These are phyloP conservation scores for Dicorynia guianensis DNA, from an alignment of 306 rosid species.

Conservation along the genomic window DNA sequence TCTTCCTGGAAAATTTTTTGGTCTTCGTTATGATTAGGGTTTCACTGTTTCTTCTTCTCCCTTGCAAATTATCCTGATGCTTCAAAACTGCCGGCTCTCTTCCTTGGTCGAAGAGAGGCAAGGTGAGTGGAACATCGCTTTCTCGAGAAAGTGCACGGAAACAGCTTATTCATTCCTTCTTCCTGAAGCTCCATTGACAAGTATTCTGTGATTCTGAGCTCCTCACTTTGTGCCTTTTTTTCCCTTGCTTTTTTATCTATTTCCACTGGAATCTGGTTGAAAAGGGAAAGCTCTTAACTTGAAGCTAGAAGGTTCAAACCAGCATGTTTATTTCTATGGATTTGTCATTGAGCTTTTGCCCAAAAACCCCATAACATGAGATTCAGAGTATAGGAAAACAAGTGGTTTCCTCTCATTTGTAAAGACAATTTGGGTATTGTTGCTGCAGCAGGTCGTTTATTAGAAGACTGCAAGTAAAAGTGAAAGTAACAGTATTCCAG, in stretches of 20 bases:
- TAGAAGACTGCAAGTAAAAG: neutral
- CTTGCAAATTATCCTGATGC: neutral
- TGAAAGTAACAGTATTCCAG: slow-evolving; percentile 14
- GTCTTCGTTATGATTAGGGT: slow-evolving; percentile 48
- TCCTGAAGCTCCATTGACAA: slow-evolving; percentile 48
- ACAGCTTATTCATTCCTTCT: slow-evolving; percentile 46
- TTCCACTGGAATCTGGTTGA: slow-evolving; percentile 35
- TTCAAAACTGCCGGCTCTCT: slow-evolving; percentile 42
- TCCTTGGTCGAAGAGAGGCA: slow-evolving; percentile 33
- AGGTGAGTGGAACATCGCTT: neutral
- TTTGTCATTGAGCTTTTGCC: slow-evolving; percentile 17
- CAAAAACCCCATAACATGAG: neutral
- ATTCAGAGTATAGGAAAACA: neutral
- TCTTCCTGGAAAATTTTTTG: neutral
- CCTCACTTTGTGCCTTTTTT: neutral
- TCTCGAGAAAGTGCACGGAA: slow-evolving; percentile 10
- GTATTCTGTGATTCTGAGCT: slow-evolving; percentile 18
- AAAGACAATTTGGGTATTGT: neutral
- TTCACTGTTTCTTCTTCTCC: slow-evolving; percentile 27
- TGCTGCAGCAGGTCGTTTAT: neutral
- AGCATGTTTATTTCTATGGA: neutral
- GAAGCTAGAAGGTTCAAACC: neutral
- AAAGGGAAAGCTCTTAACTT: slow-evolving; percentile 14
- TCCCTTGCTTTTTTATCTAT: neutral
- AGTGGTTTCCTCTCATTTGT: slow-evolving; percentile 13